These are phyloP conservation scores for Kitagawia praeruptora DNA, from an alignment of 129 eudicot species.

Conservation along the genomic window DNA sequence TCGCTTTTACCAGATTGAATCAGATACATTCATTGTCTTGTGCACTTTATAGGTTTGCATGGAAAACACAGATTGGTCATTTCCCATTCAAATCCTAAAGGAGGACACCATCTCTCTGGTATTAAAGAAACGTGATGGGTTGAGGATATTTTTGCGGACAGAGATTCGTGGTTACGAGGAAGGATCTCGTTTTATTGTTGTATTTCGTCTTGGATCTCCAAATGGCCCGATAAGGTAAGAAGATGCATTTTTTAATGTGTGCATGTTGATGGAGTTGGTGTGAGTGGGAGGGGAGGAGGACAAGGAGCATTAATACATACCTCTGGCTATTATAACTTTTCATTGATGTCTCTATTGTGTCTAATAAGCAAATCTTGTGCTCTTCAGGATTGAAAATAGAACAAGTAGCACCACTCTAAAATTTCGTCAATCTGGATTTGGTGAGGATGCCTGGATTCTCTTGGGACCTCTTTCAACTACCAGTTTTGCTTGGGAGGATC, in stretches of 20 bases:
- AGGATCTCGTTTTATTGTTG: constrained; percentile 90
- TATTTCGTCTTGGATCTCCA: constrained; percentile 67
- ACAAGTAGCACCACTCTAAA: constrained; percentile 47
- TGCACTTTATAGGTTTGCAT: constrained; percentile 48
- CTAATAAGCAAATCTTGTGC: constrained; percentile 4
- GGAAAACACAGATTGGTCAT: constrained; percentile 81
- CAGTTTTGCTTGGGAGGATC: constrained; percentile 77
- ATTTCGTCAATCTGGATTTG: constrained; percentile 75
- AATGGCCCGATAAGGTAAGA: constrained; percentile 84
- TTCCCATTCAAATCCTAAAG: constrained; percentile 66
- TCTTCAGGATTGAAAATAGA: constrained; percentile 81
- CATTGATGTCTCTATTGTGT: constrained; percentile 8
- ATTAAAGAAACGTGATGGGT: constrained; percentile 49
- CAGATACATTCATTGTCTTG: background rate
- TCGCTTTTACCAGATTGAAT: background rate
- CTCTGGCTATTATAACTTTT: background rate
- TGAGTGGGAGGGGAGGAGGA: background rate
- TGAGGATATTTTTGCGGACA: constrained; percentile 40
- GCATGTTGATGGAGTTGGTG: constrained; percentile 4
- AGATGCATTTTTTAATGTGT: background rate
- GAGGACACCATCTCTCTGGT: constrained; percentile 75
- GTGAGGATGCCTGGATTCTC: constrained; percentile 53
- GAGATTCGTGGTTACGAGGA: constrained; percentile 98
- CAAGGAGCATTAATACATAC: background rate
- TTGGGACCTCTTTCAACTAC: constrained; percentile 63